Base-by-base conservation (phyloP, 176 grass and related monocot genomes). In the Cenchrus fungigraminus region DNA sequence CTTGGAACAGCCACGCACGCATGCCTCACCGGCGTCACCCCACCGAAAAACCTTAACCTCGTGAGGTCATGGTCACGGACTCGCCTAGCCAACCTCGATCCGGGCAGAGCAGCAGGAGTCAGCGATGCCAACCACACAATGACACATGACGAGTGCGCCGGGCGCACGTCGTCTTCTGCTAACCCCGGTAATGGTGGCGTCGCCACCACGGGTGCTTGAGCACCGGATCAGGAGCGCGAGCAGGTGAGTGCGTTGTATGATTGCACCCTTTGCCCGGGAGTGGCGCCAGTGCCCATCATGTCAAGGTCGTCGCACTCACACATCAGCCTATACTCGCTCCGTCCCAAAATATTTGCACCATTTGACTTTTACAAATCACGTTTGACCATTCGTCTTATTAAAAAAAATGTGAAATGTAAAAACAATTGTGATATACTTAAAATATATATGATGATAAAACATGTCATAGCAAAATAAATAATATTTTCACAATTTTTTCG, bases 231-330 rank as follows among this genome's bases (percentile, higher is more conserved):
- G 74, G 20, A 28, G 31, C 4, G 70, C 7, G 4, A 40, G 45
- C 13, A 32, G 68, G 60, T 9, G 2, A 75, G 67, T 85, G 69
- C 87, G 87, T 53, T 70, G 31, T 44, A 65, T 78, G 46, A 83
- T 82, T 81, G 79, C 58, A 0, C n/a, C 15, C 37, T 40, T 49
- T 54, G 9, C 62, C 50, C 20, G 49, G 57, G 54, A 58, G 75
- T 84, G 87, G 68, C 51, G 65, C 65, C 32, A 29, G 67, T 40
- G 55, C 44, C 50, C 7, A 58, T 11, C 51, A 59, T 68, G 78
- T 68, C 78, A 47, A 68, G 40, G 74, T 70, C 64, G 60, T 28
- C 60, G n/a, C 22, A 52, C 63, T 77, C 40, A 58, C 83, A 85
- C 52, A 14, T 60, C 74, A 70, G 49, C 64, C 45, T 9, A 46